Conservation (phyloP, 2,329 filamentous ascomycete species). For the Nemania abortiva region DNA sequence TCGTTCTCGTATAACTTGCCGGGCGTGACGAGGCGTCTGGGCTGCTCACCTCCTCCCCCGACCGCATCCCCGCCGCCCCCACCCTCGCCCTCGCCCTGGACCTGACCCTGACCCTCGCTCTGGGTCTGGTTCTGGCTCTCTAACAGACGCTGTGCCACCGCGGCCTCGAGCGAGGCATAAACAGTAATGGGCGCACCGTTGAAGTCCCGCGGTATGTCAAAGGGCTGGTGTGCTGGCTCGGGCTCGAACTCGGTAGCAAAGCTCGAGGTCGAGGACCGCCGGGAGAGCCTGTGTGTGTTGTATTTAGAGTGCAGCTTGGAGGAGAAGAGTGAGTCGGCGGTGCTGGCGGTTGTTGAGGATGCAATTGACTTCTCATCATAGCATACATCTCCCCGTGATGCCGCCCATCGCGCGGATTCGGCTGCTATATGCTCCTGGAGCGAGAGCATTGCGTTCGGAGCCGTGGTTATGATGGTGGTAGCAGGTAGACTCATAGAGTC, state of each 20-base stretch:
- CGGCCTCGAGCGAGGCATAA: conserved; percentile 51
- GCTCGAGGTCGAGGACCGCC: conserved; percentile 48
- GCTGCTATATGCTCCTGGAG: conserved; percentile 44
- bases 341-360: conserved; percentile 32
- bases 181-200: conserved; percentile 48
- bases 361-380: conserved; percentile 36
- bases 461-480: conserved; percentile 29
- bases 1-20: conserved; percentile 54
- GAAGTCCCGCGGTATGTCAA: conserved; percentile 43
- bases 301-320: conserved; percentile 40
- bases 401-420: conserved; percentile 46
- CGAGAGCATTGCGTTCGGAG: conserved; percentile 43
- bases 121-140: conserved; percentile 33
- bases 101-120: conserved; percentile 6
- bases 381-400: conserved; percentile 25
- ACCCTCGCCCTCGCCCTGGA: conserved; percentile 6
- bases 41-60: conserved; percentile 33
- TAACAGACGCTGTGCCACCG: conserved; percentile 41
- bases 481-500: conserved; percentile 10
- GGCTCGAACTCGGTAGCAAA: conserved; percentile 43
- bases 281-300: conserved; percentile 39
- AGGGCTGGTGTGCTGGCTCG: conserved; percentile 34
- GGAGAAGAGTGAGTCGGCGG: conserved; percentile 39
- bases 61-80: conserved; percentile 26
- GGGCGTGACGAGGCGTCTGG: conserved; percentile 47